Percentiles rank a stretch among this genome's conserved stretches.
Evolutionary conservation across 1,284 basidiomycete genomes (phyloP).

Genomic region (Irpex sp.): DNA sequence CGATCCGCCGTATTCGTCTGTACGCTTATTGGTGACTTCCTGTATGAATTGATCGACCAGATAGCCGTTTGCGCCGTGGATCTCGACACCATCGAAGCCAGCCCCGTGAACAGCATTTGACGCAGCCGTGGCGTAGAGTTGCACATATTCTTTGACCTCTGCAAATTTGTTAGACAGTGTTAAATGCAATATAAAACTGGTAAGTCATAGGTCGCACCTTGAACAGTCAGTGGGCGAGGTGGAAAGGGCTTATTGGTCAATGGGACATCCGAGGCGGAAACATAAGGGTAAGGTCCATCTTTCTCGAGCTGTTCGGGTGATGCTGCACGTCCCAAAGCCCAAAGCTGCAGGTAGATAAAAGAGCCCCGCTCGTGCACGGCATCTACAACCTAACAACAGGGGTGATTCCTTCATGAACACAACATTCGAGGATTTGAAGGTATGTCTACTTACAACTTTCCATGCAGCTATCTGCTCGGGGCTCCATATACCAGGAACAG

Average conservation of each 20-base stretch:
- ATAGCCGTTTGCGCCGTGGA: slow-evolving; percentile 35
- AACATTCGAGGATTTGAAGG: background rate
- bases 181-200: background rate
- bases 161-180: background rate
- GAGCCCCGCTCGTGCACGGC: slow-evolving; percentile 32
- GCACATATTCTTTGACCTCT: slow-evolving; percentile 34
- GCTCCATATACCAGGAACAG: slow-evolving; percentile 42
- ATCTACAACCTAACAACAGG: slow-evolving; percentile 22
- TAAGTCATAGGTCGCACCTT: slow-evolving; percentile 17
- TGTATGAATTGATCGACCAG: slow-evolving; percentile 42
- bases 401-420: background rate
- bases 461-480: slow-evolving; percentile 43
- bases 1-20: slow-evolving; percentile 57
- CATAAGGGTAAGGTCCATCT: slow-evolving; percentile 27
- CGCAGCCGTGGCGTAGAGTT: slow-evolving; percentile 35
- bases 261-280: slow-evolving; percentile 39
- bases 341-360: slow-evolving; percentile 43
- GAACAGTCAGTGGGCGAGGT: slow-evolving; percentile 32
- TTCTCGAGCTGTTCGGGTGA: slow-evolving; percentile 25
- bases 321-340: slow-evolving; percentile 42
- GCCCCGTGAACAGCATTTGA: slow-evolving; percentile 37
- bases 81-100: slow-evolving; percentile 43
- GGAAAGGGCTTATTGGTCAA: slow-evolving; percentile 30
- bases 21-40: slow-evolving; percentile 45
- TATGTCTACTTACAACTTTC: slow-evolving; percentile 34